Evolutionary conservation across 106 monocot species (phyloP), one percentile per base, ranked within the genome.

Genomic region (Platanthera zijinensis): DNA sequence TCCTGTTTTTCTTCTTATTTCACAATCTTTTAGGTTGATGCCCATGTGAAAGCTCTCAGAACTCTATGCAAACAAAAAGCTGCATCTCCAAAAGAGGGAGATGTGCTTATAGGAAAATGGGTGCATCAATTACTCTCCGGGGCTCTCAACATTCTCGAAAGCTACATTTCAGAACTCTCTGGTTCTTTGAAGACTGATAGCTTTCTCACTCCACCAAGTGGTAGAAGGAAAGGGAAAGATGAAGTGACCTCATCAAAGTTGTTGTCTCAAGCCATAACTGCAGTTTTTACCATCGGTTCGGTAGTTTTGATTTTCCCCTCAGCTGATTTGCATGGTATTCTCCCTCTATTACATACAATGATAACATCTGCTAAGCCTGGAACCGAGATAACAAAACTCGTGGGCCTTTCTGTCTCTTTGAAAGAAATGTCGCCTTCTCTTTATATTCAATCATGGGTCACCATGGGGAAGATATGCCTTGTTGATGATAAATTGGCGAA

Each of bases 391-490:
- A 72, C 51, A 86, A 87, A 84, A 49, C 78, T 93, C 74, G 80
- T 78, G 15, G 80, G 73, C 2, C 71, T 83, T 53, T 80, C 76
- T 57, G 75, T 79, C 77, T 81, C 93, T 22, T 32, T 92, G 32
- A 88, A 88, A 75, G 86, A 89, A 52, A 75, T 73, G 11, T 80
- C 83, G 48, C 87, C 94, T 73, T 86, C 93, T 56, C 78, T 97
- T 57, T 94, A 89, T 73, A 80, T 88, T 73, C 94, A 97, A 19
- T 89, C 93, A 12, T 97, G 97, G 97, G 89, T 86, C 57, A 92
- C 97, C 78, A 80, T 97, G 91, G 97, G 90, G 53, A 97, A 97
- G 83, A 86, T 97, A 52, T 97, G 97, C 78, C 87, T 97, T 50
- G 88, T 85, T 5, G 93, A 97, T 84, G 91, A 77, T 69, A 97